These are phyloP conservation scores for Cutaneotrichosporon spelunceum DNA, from an alignment of 1,284 basidiomycete genomes.

Conservation along the genomic window DNA sequence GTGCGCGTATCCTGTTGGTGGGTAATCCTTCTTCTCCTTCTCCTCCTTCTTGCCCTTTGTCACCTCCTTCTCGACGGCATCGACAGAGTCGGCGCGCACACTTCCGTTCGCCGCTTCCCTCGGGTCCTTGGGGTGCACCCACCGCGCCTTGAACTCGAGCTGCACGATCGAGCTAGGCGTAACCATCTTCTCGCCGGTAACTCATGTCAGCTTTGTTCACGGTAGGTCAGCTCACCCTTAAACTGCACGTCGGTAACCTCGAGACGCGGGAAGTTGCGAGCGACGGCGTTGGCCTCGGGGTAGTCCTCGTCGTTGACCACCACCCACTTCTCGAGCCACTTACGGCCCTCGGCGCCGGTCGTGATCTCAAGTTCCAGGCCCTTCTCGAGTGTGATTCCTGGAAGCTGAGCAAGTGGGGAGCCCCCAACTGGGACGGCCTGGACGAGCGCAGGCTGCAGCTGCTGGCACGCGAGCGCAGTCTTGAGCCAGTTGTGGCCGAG, in stretches of 20 bases:
- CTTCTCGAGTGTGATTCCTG: slow-evolving; percentile 59
- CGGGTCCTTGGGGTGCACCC: slow-evolving; percentile 32
- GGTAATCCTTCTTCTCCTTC: slow-evolving; percentile 58
- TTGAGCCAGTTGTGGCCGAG: slow-evolving; percentile 88
- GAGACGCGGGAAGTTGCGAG: slow-evolving; percentile 68
- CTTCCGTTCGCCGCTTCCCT: slow-evolving; percentile 15
- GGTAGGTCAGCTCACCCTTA: slow-evolving; percentile 61
- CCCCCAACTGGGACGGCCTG: slow-evolving; percentile 72
- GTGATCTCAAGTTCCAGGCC: slow-evolving; percentile 56
- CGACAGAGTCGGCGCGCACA: slow-evolving; percentile 29
- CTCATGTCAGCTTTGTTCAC: slow-evolving; percentile 52
- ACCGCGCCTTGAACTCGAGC: slow-evolving; percentile 67
- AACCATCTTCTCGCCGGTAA: slow-evolving; percentile 84
- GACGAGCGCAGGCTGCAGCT: slow-evolving; percentile 75
- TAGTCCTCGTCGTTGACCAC: slow-evolving; percentile 59
- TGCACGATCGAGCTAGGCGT: slow-evolving; percentile 87
- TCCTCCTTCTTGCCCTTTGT: neutral
- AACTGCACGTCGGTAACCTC: slow-evolving; percentile 83
- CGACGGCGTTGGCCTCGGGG: slow-evolving; percentile 64
- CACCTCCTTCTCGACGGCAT: slow-evolving; percentile 22
- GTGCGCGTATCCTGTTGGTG: slow-evolving; percentile 73
- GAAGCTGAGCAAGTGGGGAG: slow-evolving; percentile 67
- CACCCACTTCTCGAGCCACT: slow-evolving; percentile 53
- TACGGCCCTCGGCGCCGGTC: slow-evolving; percentile 57
- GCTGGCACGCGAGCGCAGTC: slow-evolving; percentile 73